Evolutionary conservation across 257 asterid species (phyloP).

Genomic region (Solanum lignicaule): DNA sequence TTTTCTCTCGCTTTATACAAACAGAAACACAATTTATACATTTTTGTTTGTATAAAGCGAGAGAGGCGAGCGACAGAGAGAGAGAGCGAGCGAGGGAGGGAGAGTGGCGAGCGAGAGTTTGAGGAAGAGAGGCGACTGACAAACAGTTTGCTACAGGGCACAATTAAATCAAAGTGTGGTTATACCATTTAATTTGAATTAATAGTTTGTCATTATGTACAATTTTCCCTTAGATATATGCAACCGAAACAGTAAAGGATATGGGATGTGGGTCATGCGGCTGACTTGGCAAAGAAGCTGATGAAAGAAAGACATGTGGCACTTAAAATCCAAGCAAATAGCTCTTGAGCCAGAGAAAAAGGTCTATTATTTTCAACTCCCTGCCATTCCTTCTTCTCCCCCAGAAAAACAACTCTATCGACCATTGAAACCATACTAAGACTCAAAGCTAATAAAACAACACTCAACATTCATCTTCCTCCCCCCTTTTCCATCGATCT

Average conservation of each 20-base stretch:
- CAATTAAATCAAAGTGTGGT: no score
- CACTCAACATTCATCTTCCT: background rate
- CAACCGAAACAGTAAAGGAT: background rate
- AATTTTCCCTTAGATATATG: background rate
- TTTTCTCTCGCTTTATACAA: no score
- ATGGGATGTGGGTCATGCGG: background rate
- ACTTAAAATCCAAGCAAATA: background rate
- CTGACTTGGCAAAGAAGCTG: background rate
- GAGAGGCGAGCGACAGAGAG: no score
- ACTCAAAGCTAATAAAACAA: background rate
- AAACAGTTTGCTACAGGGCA: no score
- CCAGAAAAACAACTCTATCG: background rate
- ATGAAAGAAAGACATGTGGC: background rate
- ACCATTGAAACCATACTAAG: background rate
- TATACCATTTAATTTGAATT: no score
- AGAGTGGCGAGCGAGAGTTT: no score
- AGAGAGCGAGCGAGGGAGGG: no score
- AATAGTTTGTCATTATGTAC: no score
- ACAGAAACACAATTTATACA: no score
- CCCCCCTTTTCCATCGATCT: background rate
- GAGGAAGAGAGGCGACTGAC: no score
- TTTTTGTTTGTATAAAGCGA: no score
- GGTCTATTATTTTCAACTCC: background rate
- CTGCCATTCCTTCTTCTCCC: background rate
- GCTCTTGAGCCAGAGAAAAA: background rate